phyloP scores from a whole-genome alignment of 2,329 filamentous ascomycete species.

The Thermothelomyces thermophilus region DNA sequence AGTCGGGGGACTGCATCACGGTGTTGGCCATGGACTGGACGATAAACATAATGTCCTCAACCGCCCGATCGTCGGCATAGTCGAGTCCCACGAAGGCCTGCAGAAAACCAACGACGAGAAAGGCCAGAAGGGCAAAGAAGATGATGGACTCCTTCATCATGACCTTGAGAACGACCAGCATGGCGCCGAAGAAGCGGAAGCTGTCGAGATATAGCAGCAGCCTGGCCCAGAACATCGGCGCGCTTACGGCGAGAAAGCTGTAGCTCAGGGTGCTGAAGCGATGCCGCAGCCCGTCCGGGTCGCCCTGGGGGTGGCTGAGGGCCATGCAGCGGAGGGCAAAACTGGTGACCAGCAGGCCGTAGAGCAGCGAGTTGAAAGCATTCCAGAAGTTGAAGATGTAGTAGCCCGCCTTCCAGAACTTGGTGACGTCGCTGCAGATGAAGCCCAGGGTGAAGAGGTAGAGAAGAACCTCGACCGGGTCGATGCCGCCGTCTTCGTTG shows the following conservation, averaged over 20 bases:
- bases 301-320: constrained; percentile 50
- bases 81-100: constrained; percentile 94
- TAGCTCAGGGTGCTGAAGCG: constrained; percentile 78
- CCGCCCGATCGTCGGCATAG: constrained; percentile 64
- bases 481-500: constrained; percentile 76
- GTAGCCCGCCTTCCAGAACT: constrained; percentile 89
- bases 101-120: constrained; percentile 80
- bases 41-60: constrained; percentile 66
- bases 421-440: constrained; percentile 77
- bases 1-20: constrained; percentile 87
- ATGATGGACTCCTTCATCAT: constrained; percentile 94
- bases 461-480: constrained; percentile 73
- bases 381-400: constrained; percentile 97
- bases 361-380: constrained; percentile 81
- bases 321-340: constrained; percentile 75
- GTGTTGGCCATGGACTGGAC: constrained; percentile 79
- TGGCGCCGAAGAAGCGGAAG: constrained; percentile 92
- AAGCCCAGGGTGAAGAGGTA: constrained; percentile 92
- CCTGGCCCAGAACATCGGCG: constrained; percentile 95
- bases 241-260: constrained; percentile 87
- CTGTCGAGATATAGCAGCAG: constrained; percentile 89
- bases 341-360: constrained; percentile 69
- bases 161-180: constrained; percentile 93
- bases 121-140: constrained; percentile 84
- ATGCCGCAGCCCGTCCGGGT: constrained; percentile 44